A percentile compares a stretch with the other conserved stretches of the same genome.
These are phyloP conservation scores for Botrytis aclada DNA, from an alignment of 2,329 filamentous ascomycete species.

Conservation along the genomic window DNA sequence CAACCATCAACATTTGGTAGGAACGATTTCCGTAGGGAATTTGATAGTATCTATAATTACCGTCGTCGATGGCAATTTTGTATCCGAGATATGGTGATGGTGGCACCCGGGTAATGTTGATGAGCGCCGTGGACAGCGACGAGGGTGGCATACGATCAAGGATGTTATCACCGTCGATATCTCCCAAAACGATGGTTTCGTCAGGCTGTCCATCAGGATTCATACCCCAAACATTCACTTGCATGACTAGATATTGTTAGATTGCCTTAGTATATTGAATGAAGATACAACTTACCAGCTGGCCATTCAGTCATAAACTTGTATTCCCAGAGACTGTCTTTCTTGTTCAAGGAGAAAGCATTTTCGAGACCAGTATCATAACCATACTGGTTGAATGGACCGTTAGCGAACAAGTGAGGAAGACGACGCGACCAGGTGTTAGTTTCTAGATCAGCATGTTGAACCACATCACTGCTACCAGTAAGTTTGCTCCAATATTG, in stretches of 20 bases:
- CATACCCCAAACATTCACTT: slow-evolving; percentile 66
- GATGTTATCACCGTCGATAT: slow-evolving; percentile 58
- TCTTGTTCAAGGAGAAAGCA: slow-evolving; percentile 46
- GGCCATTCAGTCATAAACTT: slow-evolving; percentile 64
- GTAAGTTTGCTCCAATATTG: slow-evolving; percentile 61
- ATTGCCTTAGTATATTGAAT: neutral
- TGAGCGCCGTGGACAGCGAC: slow-evolving; percentile 51
- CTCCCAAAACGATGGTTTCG: slow-evolving; percentile 56
- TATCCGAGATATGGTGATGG: slow-evolving; percentile 54
- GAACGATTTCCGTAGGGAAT: slow-evolving; percentile 52
- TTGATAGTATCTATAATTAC: slow-evolving; percentile 49
- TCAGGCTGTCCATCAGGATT: slow-evolving; percentile 61
- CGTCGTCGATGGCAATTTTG: slow-evolving; percentile 54
- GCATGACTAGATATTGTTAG: slow-evolving; percentile 38
- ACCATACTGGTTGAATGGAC: slow-evolving; percentile 61
- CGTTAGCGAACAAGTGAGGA: slow-evolving; percentile 61
- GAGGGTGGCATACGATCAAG: slow-evolving; percentile 61
- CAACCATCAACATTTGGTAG: slow-evolving; percentile 52
- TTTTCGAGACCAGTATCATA: slow-evolving; percentile 59
- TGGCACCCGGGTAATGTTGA: slow-evolving; percentile 58
- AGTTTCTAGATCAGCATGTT: slow-evolving; percentile 54
- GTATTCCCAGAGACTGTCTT: slow-evolving; percentile 52
- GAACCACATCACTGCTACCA: slow-evolving; percentile 57
- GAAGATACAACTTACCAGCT: slow-evolving; percentile 38
- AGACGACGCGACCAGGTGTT: slow-evolving; percentile 48